Evolutionary conservation across 2,329 filamentous ascomycete species (phyloP), one percentile per base, ranked within the genome.

Genomic region (Hypoxylon sp.): DNA sequence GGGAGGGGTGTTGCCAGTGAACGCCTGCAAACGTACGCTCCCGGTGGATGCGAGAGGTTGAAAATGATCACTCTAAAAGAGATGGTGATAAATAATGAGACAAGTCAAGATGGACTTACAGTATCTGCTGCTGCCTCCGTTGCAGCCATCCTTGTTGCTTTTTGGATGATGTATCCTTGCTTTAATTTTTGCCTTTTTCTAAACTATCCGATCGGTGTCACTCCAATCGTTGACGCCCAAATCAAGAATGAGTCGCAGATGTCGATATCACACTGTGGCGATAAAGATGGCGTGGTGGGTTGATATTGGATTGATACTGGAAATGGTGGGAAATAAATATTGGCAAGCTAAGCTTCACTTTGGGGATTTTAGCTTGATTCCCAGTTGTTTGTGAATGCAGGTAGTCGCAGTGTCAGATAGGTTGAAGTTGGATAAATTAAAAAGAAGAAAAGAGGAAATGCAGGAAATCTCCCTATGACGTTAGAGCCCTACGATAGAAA

Each of bases 101-200:
- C 55, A 57, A 62, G 47, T 65, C 37, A 65, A 61, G 17, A 54
- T 6, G 37, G 66, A 70, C 63, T 69, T 67, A 71, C 66, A 63
- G 50, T 58, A 52, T 69, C 63, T 55, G 51, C 63, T 60, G 44
- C 65, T 57, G 55, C 57, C 53, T 69, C 69, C 44, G 69, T 55
- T 55, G 60, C 63, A 59, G 59, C 69, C 64, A 65, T 65, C 53
- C 53, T 67, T 58, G 59, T 35, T 54, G 29, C 29, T 37, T 44
- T 26, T 50, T 33, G n/a, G 33, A 44, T 58, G 26, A 55, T 59
- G 14, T 54, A 60, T 61, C 50, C 51, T 59, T 67, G 42, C 17
- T 48, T 53, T 33, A 37, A 6, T 59, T 37, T 59, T 52, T 63
- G 11, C 26, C 33, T 62, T 61, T 52, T 44, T 39, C 46, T 46